Evolutionary conservation across 2,329 filamentous ascomycete genomes (phyloP), one percentile per base, ranked within the genome.

Genomic region (Pestalotiopsis sp.): DNA sequence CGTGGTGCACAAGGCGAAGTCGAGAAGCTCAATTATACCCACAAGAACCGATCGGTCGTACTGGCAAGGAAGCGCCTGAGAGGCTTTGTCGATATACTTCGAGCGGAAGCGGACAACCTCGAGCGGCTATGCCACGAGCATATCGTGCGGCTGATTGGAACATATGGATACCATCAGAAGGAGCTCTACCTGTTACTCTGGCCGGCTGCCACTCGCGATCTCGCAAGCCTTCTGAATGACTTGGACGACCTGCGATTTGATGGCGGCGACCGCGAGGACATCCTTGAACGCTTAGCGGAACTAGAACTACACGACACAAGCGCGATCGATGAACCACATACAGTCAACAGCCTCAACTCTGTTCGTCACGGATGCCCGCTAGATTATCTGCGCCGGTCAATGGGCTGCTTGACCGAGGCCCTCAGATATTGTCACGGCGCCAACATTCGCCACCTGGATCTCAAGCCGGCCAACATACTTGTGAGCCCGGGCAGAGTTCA

Each of bases 391-490:
- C 81, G 78, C 67, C 78, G 78, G 61, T 74, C 81, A 26, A 77
- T 83, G 39, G 83, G 83, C 13, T 85, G 83, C 67, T 76, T 83
- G 57, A 79, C 82, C n/a, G 78, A 78, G 14, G 81, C 81, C 4
- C 75, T 83, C 67, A 76, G 79, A 1, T 79, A 82, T 67, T 82
- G 80, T 66, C 82, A 84, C 71, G 71, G 74, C 17, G 77, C 80
- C 61, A 75, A 80, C 20, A 80, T 85, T 13, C 78, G 83, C 24
- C 83, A 85, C 70, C 78, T 83, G 4, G 82, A 85, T 65, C 79
- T 85, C 44, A 85, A 85, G 68, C 83, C 83, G 1, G 79, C 78
- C 44, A 85, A 85, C 65, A 84, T 85, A 64, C 76, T 85, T 2
- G 75, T 85, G 7, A 81, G 79, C 66, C 77, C 82, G 1, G 79